These are phyloP conservation scores for Camellia japonica DNA, from an alignment of 148 eudicot genomes.

Conservation along the genomic window DNA sequence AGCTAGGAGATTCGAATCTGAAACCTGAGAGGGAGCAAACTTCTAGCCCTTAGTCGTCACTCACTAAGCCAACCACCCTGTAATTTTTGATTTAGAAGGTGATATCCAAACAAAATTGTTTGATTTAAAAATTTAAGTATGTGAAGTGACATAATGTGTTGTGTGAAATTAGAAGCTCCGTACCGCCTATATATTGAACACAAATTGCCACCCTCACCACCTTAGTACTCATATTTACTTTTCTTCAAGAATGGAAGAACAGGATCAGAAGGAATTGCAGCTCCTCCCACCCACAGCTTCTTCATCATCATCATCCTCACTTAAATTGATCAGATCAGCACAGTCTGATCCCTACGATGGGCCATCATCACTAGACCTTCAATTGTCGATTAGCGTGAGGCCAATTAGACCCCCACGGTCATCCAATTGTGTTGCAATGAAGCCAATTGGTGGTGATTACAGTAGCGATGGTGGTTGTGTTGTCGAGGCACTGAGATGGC, in stretches of 20 bases:
- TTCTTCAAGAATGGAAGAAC: slow-evolving; percentile 60
- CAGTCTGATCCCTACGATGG: slow-evolving; percentile 7
- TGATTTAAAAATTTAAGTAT: no score
- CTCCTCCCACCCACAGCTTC: slow-evolving; percentile 50
- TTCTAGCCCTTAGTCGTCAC: no score
- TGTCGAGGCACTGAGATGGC: slow-evolving; percentile 63
- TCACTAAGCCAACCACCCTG: not conserved
- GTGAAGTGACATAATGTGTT: no score
- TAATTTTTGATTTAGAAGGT: not conserved
- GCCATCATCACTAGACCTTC: slow-evolving; percentile 68
- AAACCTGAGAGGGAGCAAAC: no score
- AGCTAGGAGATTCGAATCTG: no score
- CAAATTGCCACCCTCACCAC: slow-evolving; percentile 21
- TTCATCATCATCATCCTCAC: slow-evolving; percentile 10
- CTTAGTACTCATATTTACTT: slow-evolving; percentile 8
- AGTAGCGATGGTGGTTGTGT: slow-evolving; percentile 14
- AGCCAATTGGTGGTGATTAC: not conserved
- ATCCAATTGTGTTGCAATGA: not conserved
- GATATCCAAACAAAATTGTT: not conserved
- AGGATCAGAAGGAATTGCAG: slow-evolving; percentile 60
- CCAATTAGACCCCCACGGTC: slow-evolving; percentile 21
- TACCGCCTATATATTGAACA: slow-evolving; percentile 24
- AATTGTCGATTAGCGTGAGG: slow-evolving; percentile 62
- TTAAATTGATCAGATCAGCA: slow-evolving; percentile 17
- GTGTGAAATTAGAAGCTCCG: no score